Conservation (phyloP, 805 yeast species). For the Ogataea pini region DNA sequence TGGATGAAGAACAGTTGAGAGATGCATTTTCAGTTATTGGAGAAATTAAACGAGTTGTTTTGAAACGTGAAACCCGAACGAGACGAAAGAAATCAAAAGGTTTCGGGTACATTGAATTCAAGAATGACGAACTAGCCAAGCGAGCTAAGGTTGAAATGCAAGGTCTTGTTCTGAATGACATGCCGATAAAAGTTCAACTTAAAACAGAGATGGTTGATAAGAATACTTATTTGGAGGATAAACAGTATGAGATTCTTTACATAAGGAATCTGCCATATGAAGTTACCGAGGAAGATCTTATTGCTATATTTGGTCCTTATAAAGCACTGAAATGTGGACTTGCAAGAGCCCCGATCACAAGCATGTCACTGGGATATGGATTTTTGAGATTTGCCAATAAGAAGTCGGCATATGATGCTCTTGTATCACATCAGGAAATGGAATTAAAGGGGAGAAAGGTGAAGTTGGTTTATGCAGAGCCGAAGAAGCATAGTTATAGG, state of each 20-base stretch:
- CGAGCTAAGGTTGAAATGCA: slow-evolving; percentile 34
- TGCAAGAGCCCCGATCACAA: slow-evolving; percentile 31
- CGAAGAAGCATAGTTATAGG: slow-evolving; percentile 25
- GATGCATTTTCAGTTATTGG: slow-evolving; percentile 31
- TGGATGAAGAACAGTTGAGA: slow-evolving; percentile 24
- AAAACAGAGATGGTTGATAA: slow-evolving; percentile 16
- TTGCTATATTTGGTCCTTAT: slow-evolving; percentile 27
- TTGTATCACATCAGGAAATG: slow-evolving; percentile 42
- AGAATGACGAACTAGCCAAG: slow-evolving; percentile 22
- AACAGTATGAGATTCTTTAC: slow-evolving; percentile 28
- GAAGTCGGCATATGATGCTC: slow-evolving; percentile 48
- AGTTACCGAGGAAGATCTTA: slow-evolving; percentile 27
- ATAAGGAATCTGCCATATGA: slow-evolving; percentile 32
- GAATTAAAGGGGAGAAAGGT: slow-evolving; percentile 49
- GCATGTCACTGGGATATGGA: slow-evolving; percentile 51
- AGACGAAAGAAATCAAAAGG: slow-evolving; percentile 25
- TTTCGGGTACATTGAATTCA: slow-evolving; percentile 28
- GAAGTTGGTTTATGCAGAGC: slow-evolving; percentile 30
- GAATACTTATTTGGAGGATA: slow-evolving; percentile 5
- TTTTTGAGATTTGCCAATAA: slow-evolving; percentile 55
- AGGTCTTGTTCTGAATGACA: slow-evolving; percentile 31
- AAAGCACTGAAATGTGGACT: slow-evolving; percentile 33
- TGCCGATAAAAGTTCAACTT: slow-evolving; percentile 27
- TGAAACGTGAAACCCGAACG: slow-evolving; percentile 18
- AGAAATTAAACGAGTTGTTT: slow-evolving; percentile 19